Evolutionary conservation across 2,329 filamentous ascomycete genomes (phyloP), one percentile per base, ranked within the genome.

Genomic region (Peltaster fructicola): DNA sequence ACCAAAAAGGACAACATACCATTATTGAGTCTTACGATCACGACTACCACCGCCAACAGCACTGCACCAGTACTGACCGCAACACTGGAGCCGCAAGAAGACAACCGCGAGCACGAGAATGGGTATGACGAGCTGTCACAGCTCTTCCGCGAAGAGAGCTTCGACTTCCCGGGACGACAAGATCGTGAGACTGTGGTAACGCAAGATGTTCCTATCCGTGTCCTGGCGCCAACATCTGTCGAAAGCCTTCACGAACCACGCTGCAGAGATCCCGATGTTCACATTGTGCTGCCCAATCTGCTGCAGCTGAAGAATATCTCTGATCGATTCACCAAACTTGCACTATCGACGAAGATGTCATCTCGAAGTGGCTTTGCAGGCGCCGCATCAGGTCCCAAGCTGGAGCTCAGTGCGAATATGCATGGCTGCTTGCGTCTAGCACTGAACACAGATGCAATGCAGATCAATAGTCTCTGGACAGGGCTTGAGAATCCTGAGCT

Each of bases 371-470:
- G 68, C 5, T 45, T 48, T 30, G 31, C 35, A 29, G 28, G 37
- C 27, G 27, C 36, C 10, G 41, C 35, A 8, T 28, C 35, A 14
- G 44, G 49, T 4, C 61, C 80, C 0, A 79, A 82, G 41, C 59
- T 98, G 3, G 81, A 92, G 47, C 56, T 95, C 20, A 75, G 75
- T 26, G 88, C 84, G 15, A 98, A 93, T 51, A 92, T 92, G 81
- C 79, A 91, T 51, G 88, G 88, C 11, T 73, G 72, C 30, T 56
- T 98, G 29, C 72, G 72, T 22, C 61, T 98, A 33, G 70, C 76
- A 7, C 75, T 93, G 31, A 64, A 67, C 17, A 88, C 82, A 1
- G 84, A 95, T 47, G 69, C 76, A 6, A 69, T 92, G 39, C 73
- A 75, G 32, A 90, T 95, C 29, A 73, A 73, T 30, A 88, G 76